Conservation (phyloP, 106 monocot genomes). For the Apostasia ramifera region DNA sequence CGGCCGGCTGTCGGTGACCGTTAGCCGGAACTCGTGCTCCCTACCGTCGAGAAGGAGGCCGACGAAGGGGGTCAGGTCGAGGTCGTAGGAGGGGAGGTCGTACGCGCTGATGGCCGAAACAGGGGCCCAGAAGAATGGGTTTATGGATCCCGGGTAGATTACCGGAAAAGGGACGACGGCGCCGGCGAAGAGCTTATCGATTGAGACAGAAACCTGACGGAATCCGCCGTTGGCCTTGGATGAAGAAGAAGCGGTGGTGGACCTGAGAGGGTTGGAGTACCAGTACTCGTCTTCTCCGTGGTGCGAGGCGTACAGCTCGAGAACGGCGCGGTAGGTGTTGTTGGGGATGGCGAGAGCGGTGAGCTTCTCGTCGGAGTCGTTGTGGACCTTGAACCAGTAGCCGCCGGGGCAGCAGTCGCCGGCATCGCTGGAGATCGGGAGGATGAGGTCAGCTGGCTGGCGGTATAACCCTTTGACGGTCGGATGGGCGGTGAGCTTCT, state of each 20-base stretch:
- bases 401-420: constrained; percentile 22
- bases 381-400: constrained; percentile 37
- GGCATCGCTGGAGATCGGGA: constrained; percentile 23
- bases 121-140: constrained; percentile 41
- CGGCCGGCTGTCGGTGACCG: constrained; percentile 19
- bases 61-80: constrained; percentile 60
- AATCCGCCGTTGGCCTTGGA: constrained; percentile 32
- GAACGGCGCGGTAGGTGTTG: constrained; percentile 26
- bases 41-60: constrained; percentile 29
- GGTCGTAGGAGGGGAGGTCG: constrained; percentile 45
- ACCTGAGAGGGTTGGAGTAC: constrained; percentile 16
- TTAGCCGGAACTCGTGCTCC: constrained; percentile 25
- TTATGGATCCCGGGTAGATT: constrained; percentile 40
- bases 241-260: background rate
- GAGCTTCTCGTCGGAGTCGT: constrained; percentile 9
- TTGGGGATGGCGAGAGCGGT: constrained; percentile 12
- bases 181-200: constrained; percentile 38
- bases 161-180: constrained; percentile 39
- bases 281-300: constrained; percentile 17
- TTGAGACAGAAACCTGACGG: constrained; percentile 24
- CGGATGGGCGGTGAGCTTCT: constrained; percentile 1
- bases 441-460: constrained; percentile 34
- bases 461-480: constrained; percentile 6
- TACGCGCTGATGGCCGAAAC: constrained; percentile 42
- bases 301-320: constrained; percentile 24